phyloP scores from a whole-genome alignment of 768 basidiomycete species.

The Russula griseocarnosa region DNA sequence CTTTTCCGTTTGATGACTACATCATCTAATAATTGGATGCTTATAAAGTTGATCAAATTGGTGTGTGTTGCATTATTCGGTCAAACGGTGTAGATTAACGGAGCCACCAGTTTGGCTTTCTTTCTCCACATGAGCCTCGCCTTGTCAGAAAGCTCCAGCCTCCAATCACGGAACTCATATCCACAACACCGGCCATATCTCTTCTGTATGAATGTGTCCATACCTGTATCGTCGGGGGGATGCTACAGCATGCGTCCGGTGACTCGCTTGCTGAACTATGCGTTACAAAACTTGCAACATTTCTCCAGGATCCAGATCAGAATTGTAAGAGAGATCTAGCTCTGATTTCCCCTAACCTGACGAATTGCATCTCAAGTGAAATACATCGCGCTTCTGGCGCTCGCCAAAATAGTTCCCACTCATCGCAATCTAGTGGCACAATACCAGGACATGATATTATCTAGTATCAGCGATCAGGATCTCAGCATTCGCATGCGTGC shows the following conservation, averaged over 20 bases:
- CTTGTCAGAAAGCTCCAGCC: constrained; percentile 91
- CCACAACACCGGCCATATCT: constrained; percentile 92
- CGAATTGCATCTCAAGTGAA: constrained; percentile 59
- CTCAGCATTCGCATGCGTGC: constrained; percentile 96
- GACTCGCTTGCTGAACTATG: constrained; percentile 79
- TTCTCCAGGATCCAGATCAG: constrained; percentile 90
- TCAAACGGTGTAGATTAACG: constrained; percentile 4
- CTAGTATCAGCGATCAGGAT: constrained; percentile 88
- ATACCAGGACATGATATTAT: constrained; percentile 86
- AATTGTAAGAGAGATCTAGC: constrained; percentile 61
- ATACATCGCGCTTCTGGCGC: constrained; percentile 91
- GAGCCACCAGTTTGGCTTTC: constrained; percentile 72
- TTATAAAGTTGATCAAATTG: constrained; percentile 97
- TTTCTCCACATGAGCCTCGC: constrained; percentile 89
- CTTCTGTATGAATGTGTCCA: constrained; percentile 97
- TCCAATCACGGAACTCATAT: constrained; percentile 92
- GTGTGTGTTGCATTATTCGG: constrained; percentile 42
- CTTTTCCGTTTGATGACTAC: constrained; percentile 90
- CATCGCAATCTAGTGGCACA: constrained; percentile 87
- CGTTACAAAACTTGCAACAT: constrained; percentile 88
- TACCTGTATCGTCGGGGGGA: constrained; percentile 95
- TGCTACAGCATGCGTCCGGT: constrained; percentile 79
- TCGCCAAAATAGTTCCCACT: constrained; percentile 93
- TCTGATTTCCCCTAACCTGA: constrained; percentile 1
- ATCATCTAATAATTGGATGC: constrained; percentile 98